Conservation (phyloP, 176 grass and related monocot genomes). For the Ensete glaucum region DNA sequence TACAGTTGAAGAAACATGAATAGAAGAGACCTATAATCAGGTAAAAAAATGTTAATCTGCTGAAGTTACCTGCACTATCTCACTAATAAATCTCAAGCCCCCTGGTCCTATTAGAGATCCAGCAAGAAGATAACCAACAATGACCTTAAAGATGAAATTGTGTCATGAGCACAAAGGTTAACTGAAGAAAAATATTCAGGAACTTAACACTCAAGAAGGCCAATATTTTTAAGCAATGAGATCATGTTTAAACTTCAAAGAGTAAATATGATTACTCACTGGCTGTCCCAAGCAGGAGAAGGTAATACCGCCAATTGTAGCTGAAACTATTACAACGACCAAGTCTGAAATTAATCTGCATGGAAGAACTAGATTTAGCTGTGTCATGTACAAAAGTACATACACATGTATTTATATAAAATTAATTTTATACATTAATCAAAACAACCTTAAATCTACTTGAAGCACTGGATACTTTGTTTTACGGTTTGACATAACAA, state of each 20-base stretch:
- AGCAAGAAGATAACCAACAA: constrained; percentile 97
- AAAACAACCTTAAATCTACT: constrained; percentile 61
- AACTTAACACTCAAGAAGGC: too few species aligned
- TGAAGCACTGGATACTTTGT: constrained; percentile 94
- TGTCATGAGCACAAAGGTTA: background rate
- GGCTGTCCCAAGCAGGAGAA: constrained; percentile 78
- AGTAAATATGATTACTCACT: constrained; percentile 37
- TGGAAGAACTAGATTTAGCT: constrained; percentile 21
- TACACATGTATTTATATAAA: background rate
- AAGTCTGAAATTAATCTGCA: constrained; percentile 99
- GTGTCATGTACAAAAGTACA: background rate
- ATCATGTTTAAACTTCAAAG: background rate
- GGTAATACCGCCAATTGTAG: constrained; percentile 82
- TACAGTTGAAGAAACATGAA: too few species aligned
- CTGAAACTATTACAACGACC: constrained; percentile 92
- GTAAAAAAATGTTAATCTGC: too few species aligned
- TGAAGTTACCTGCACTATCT: constrained; percentile 87
- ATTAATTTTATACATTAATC: background rate
- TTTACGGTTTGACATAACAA: constrained; percentile 99
- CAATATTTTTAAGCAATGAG: too few species aligned
- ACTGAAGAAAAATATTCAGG: too few species aligned
- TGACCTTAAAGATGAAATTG: constrained; percentile 43
- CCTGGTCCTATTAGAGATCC: constrained; percentile 92
- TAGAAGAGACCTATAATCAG: too few species aligned
- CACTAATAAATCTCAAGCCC: constrained; percentile 78